Evolutionary conservation across 2,329 filamentous ascomycete genomes (phyloP).

Genomic region (Apiospora kogelbergensis): DNA sequence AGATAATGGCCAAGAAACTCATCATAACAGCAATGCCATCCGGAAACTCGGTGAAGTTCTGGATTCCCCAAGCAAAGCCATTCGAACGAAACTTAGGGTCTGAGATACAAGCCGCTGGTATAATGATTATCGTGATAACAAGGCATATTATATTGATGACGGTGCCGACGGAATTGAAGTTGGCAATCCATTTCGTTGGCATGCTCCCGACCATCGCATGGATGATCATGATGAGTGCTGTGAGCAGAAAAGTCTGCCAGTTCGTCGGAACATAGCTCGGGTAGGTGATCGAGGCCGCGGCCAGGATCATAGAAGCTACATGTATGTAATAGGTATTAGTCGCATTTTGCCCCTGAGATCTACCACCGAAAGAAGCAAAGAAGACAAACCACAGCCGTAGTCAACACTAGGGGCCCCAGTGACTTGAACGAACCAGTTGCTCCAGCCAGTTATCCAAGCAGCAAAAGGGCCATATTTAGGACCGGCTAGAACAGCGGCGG

Average conservation of each 20-base stretch:
- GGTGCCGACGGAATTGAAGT: conserved; percentile 69
- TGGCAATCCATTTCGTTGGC: conserved; percentile 69
- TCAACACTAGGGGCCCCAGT: conserved; percentile 33
- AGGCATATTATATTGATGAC: conserved; percentile 70
- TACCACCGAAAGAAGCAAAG: background rate
- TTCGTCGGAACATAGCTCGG: conserved; percentile 63
- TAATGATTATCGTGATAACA: conserved; percentile 65
- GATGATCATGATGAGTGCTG: conserved; percentile 64
- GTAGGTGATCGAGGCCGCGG: conserved; percentile 66
- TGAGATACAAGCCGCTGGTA: conserved; percentile 57
- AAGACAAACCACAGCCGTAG: conserved; percentile 31
- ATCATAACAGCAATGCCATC: conserved; percentile 68
- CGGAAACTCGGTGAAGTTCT: conserved; percentile 66
- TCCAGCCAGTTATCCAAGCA: conserved; percentile 34
- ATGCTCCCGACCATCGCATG: conserved; percentile 68
- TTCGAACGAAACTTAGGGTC: conserved; percentile 45
- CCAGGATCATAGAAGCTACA: conserved; percentile 66
- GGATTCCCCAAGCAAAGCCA: conserved; percentile 63
- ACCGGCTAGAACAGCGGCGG: conserved; percentile 65
- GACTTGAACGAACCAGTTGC: conserved; percentile 34
- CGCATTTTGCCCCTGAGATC: background rate
- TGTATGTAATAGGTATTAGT: background rate
- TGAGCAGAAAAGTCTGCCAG: conserved; percentile 70
- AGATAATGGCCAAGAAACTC: conserved; percentile 53
- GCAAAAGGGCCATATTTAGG: conserved; percentile 33